Evolutionary conservation across 306 rosid species (phyloP).

Genomic region (Vigna nakashimae): DNA sequence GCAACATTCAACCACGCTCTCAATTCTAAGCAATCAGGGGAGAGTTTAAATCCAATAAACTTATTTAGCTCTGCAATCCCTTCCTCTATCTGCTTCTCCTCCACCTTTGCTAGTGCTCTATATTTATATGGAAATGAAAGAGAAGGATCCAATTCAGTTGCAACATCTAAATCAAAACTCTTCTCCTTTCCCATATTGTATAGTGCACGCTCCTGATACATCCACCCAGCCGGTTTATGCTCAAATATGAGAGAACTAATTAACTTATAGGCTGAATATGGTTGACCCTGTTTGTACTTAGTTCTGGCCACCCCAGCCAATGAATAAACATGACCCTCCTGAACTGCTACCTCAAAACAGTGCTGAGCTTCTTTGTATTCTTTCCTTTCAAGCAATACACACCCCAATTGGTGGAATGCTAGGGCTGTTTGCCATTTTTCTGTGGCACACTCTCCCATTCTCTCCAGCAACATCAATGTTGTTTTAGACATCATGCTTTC

Average conservation of each 20-base stretch:
- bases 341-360: slow-evolving; percentile 67
- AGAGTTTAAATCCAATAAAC: slow-evolving; percentile 70
- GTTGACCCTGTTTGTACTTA: slow-evolving; percentile 75
- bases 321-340: slow-evolving; percentile 78
- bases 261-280: slow-evolving; percentile 71
- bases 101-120: slow-evolving; percentile 66
- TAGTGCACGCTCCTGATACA: slow-evolving; percentile 84
- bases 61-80: slow-evolving; percentile 73
- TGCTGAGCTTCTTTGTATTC: slow-evolving; percentile 64
- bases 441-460: slow-evolving; percentile 62
- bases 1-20: slow-evolving; percentile 78
- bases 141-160: slow-evolving; percentile 77
- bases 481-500: slow-evolving; percentile 70
- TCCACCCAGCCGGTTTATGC: slow-evolving; percentile 82
- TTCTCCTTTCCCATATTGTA: slow-evolving; percentile 77
- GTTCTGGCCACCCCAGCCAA: slow-evolving; percentile 78
- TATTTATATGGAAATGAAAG: slow-evolving; percentile 75
- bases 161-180: slow-evolving; percentile 69
- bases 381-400: slow-evolving; percentile 69
- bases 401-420: slow-evolving; percentile 75
- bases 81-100: slow-evolving; percentile 68
- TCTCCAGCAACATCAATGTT: slow-evolving; percentile 70
- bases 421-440: slow-evolving; percentile 79
- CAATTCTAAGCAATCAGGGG: slow-evolving; percentile 74
- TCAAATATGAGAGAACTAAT: slow-evolving; percentile 71